Conservation (phyloP, 2,329 filamentous ascomycete species). For the Aureobasidium vineae region DNA sequence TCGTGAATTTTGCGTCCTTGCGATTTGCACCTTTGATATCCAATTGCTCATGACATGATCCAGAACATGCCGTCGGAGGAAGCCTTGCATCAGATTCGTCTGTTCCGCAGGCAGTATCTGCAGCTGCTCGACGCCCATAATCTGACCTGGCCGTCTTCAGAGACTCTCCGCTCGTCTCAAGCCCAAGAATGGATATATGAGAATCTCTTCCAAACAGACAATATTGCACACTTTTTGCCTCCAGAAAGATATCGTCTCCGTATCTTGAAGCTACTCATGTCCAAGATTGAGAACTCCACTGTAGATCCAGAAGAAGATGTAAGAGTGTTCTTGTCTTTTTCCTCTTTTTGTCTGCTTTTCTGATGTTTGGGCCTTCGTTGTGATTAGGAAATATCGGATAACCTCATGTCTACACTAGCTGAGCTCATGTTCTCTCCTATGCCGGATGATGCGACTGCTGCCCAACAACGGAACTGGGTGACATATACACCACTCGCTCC, state of each 20-base stretch:
- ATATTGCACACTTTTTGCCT: constrained; percentile 56
- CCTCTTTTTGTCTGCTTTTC: constrained; percentile 30
- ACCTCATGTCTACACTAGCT: constrained; percentile 69
- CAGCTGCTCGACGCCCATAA: constrained; percentile 65
- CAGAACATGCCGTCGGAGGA: neutral
- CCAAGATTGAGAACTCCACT: constrained; percentile 69
- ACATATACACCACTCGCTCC: constrained; percentile 58
- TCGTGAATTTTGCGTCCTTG: neutral
- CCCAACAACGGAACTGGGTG: constrained; percentile 71
- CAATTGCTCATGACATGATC: neutral
- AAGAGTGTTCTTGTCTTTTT: constrained; percentile 45
- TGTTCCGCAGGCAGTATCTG: constrained; percentile 71
- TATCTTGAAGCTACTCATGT: constrained; percentile 70
- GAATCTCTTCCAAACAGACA: constrained; percentile 62
- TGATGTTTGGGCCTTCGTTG: constrained; percentile 32
- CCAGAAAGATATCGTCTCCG: constrained; percentile 68
- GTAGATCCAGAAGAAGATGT: constrained; percentile 85
- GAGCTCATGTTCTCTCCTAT: constrained; percentile 62
- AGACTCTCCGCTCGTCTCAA: constrained; percentile 57
- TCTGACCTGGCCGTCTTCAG: constrained; percentile 62
- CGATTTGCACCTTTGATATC: neutral
- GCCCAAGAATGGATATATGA: constrained; percentile 67
- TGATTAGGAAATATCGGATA: constrained; percentile 74
- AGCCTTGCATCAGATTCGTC: constrained; percentile 35
- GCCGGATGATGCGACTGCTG: constrained; percentile 62